Evolutionary conservation across 225 moss, liverwort and hornwort genomes (phyloP), one percentile per base, ranked within the genome.

Genomic region (Marchantia polymorpha): DNA sequence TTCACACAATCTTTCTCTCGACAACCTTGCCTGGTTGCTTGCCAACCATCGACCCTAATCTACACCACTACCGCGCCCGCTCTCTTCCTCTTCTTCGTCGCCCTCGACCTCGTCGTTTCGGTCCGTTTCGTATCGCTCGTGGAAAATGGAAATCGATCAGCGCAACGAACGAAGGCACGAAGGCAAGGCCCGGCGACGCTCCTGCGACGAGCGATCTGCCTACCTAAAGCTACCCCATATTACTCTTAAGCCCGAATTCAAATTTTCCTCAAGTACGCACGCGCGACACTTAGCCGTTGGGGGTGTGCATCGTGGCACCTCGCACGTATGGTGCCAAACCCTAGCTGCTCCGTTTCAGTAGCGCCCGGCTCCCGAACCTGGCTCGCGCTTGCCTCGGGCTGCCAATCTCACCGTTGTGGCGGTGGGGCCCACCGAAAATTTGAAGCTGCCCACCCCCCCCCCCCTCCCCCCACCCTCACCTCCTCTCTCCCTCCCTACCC

Each of bases 281-380:
- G 82, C 77, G 80, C 82, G 82, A 78, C 79, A 85, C 82, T 82
- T 86, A 82, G 85, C 85, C 85, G 85, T 86, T 86, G 85, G 68
- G 68, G 5, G 39, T 72, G 8, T 68, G 31, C 53, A 27, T 79
- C 78, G 69, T 79, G 53, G 69, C 68, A 79, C 53, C 50, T 63
- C 78, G 5, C 54, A 54, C 30, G 68, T 79, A 39, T 27, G 78
- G 78, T 23, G 16, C 68, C 67, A 79, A 79, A 79, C 78, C 78
- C 78, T 69, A 79, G 64, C 77, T 19, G 64, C 77, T 77, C 75
- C 75, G 58, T 26, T 16, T 4, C 27, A 59, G 9, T 8, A 31
- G 22, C 25, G 30, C 27, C 9, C 58, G 19, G 8, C 9, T 75
- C 31, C 77, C 77, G 76, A 59, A 39, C 46, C 76, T 60, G 23